These are phyloP conservation scores for Santalum album DNA, from an alignment of 164 flowering plant species.

Conservation along the genomic window DNA sequence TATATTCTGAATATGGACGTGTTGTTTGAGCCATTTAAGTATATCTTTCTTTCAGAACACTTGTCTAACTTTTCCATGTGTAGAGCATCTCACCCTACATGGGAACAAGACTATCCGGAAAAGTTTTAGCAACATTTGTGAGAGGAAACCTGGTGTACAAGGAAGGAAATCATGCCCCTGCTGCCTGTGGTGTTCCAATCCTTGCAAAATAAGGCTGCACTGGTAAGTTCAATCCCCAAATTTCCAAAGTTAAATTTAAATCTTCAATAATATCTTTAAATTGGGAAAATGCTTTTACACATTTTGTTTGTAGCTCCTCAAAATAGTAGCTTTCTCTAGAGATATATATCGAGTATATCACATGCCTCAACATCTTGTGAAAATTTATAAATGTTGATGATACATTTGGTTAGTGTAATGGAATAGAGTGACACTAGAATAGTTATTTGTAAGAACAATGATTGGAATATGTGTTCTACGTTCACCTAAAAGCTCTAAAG, in stretches of 20 bases:
- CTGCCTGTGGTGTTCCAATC: constrained; percentile 77
- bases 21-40: background rate
- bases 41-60: background rate
- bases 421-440: too few relatives aligned
- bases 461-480: too few relatives aligned
- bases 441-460: too few relatives aligned
- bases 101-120: constrained; percentile 72
- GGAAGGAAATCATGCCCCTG: constrained; percentile 66
- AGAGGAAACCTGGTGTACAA: constrained; percentile 79
- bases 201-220: constrained; percentile 35
- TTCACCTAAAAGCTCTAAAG: too few relatives aligned
- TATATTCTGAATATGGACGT: background rate
- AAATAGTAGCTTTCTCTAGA: too few relatives aligned
- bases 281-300: too few relatives aligned
- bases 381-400: too few relatives aligned
- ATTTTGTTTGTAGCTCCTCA: too few relatives aligned
- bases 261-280: too few relatives aligned
- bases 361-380: too few relatives aligned
- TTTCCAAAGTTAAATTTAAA: background rate
- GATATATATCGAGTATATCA: too few relatives aligned
- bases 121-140: constrained; percentile 76
- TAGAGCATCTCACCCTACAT: constrained; percentile 84
- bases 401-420: too few relatives aligned
- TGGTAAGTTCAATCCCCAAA: background rate
- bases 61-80: background rate